A percentile compares a stretch with the other conserved stretches of the same genome.
Conservation (phyloP, 306 rosid genomes). For the Rosa rugosa region DNA sequence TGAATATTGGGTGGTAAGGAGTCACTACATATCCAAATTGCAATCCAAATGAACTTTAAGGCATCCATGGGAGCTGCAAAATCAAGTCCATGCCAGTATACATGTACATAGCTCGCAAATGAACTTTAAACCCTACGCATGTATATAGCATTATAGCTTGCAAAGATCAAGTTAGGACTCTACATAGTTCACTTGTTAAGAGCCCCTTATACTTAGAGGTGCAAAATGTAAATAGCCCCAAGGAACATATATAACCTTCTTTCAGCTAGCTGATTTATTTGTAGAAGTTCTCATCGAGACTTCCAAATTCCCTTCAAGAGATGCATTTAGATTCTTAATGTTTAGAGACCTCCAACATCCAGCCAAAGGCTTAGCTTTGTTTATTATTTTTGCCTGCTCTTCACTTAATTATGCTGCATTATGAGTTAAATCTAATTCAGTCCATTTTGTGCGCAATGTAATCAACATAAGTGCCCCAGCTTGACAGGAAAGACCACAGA, state of each 20-base stretch:
- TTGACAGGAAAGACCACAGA: slow-evolving; percentile 64
- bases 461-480: slow-evolving; percentile 39
- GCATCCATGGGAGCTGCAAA: too few relatives aligned
- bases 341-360: not conserved
- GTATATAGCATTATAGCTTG: too few relatives aligned
- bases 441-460: slow-evolving; percentile 46
- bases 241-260: not conserved
- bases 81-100: too few relatives aligned
- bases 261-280: not conserved
- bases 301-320: not conserved
- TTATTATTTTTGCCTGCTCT: not conserved
- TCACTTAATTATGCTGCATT: not conserved
- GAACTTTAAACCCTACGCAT: too few relatives aligned
- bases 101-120: too few relatives aligned
- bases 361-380: not conserved
- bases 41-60: too few relatives aligned
- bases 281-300: not conserved
- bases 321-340: not conserved
- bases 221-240: too few relatives aligned
- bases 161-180: too few relatives aligned
- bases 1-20: too few relatives aligned
- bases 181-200: too few relatives aligned
- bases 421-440: slow-evolving; percentile 25
- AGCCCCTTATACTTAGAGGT: too few relatives aligned
- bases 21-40: too few relatives aligned